Evolutionary conservation across 345 rosid genomes (phyloP), one percentile per base, ranked within the genome.

Genomic region (Eucalyptus melliodora): DNA sequence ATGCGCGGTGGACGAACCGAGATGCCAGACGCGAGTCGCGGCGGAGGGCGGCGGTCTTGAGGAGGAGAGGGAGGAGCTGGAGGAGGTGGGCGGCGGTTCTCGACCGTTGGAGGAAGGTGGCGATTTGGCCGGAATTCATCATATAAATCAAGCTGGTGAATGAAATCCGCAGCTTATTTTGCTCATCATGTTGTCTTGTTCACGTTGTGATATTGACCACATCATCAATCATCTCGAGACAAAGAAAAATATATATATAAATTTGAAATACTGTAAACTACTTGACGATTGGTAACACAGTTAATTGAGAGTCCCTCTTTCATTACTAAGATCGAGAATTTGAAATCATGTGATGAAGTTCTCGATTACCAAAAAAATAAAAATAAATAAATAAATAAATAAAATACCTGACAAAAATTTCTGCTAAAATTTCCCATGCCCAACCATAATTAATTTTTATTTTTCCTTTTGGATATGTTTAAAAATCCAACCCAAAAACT

Each of bases 61-160:
- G 88, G 85, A 92, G 53, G 42, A 91, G 89, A 47, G 91, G 82
- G 72, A 88, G 91, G 88, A 92, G 91, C 87, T 89, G 91, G 47
- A 62, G 91, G 86, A 91, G 91, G 42, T 91, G 88, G 13, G 27
- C 13, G 50, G 80, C 65, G 55, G 90, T 90, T 49, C 85, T 90
- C 62, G 92, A 69, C 59, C 86, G 92, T 83, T 80, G 91, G 56
- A 86, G 40, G 53, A 92, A 86, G 85, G 62, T 10, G 55, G 90
- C 88, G 83, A 91, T 86, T 59, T 89, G 92, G 91, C 89, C 91
- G 92, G 69, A 88, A n/a, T 72, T 51, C 92, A 92, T 86, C 62
- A 6, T 34, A 27, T 3, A 11, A 62, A 62, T 30, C 53, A 40
- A 44, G 87, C 55, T 40, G 55, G 5, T 4, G 30, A 47, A 86